Percentiles rank a stretch among this genome's conserved stretches.
Conservation (phyloP, 352 stramenopile species). For the Phytopythium litorale region DNA sequence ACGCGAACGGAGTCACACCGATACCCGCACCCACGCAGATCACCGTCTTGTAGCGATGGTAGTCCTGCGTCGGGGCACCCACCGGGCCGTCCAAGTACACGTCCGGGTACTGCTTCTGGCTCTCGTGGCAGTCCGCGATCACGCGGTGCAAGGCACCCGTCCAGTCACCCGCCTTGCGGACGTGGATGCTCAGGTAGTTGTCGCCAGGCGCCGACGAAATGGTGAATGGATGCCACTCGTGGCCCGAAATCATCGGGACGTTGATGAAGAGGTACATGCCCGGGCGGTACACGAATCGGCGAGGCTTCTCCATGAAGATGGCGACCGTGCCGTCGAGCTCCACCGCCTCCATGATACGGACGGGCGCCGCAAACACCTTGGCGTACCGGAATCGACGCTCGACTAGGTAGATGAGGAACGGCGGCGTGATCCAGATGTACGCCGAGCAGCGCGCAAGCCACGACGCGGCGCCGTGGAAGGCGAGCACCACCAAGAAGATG, state of each 20-base stretch:
- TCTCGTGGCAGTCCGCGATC: slow-evolving; percentile 59
- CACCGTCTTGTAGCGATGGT: slow-evolving; percentile 71
- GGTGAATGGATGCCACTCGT: slow-evolving; percentile 92
- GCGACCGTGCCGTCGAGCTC: slow-evolving; percentile 64
- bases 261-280: slow-evolving; percentile 91
- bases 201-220: slow-evolving; percentile 84
- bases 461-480: slow-evolving; percentile 57
- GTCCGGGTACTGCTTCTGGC: slow-evolving; percentile 56
- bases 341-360: slow-evolving; percentile 65
- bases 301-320: slow-evolving; percentile 76
- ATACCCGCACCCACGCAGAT: slow-evolving; percentile 76
- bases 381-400: slow-evolving; percentile 68
- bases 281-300: slow-evolving; percentile 65
- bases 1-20: slow-evolving; percentile 80
- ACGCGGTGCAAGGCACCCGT: slow-evolving; percentile 54
- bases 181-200: slow-evolving; percentile 81
- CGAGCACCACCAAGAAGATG: slow-evolving; percentile 57
- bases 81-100: slow-evolving; percentile 77
- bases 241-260: slow-evolving; percentile 65
- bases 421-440: slow-evolving; percentile 63
- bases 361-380: slow-evolving; percentile 60
- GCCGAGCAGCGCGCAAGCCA: slow-evolving; percentile 55
- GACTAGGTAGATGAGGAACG: slow-evolving; percentile 66
- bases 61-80: slow-evolving; percentile 70
- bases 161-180: slow-evolving; percentile 73